phyloP scores from a whole-genome alignment of 2,329 filamentous ascomycete genomes.

The Orbilia ellipsospora region DNA sequence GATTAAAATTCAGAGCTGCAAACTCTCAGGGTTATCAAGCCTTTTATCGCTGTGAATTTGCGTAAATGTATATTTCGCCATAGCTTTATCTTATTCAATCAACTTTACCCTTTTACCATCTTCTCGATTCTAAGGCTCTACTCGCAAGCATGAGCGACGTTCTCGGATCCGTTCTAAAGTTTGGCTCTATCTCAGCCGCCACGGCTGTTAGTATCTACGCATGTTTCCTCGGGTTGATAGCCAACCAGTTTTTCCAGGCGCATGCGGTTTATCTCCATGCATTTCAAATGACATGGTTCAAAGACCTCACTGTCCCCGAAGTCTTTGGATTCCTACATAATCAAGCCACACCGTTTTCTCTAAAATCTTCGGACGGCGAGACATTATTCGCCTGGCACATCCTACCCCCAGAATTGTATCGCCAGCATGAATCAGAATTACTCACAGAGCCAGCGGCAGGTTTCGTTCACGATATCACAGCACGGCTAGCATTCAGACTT shows the following conservation, averaged over 20 bases:
- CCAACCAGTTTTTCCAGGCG: conserved; percentile 65
- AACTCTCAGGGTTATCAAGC: no score
- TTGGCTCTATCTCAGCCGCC: conserved; percentile 57
- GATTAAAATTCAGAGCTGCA: no score
- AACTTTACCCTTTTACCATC: no score
- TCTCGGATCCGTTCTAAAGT: conserved; percentile 16
- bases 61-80: no score
- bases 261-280: conserved; percentile 70
- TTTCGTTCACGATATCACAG: conserved; percentile 61
- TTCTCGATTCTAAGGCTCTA: no score
- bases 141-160: conserved; percentile 8
- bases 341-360: conserved; percentile 66
- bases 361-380: conserved; percentile 63
- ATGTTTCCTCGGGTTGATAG: conserved; percentile 65
- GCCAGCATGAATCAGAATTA: conserved; percentile 63
- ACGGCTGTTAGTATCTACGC: conserved; percentile 62
- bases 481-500: conserved; percentile 63
- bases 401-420: conserved; percentile 65
- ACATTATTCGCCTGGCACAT: conserved; percentile 67
- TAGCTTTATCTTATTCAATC: no score
- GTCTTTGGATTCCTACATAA: conserved; percentile 66
- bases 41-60: no score
- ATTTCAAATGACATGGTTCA: conserved; percentile 69
- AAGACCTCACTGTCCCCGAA: conserved; percentile 66
- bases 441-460: conserved; percentile 62